Evolutionary conservation across 257 asterid species (phyloP).

Genomic region (Nicotiana noctiflora): DNA sequence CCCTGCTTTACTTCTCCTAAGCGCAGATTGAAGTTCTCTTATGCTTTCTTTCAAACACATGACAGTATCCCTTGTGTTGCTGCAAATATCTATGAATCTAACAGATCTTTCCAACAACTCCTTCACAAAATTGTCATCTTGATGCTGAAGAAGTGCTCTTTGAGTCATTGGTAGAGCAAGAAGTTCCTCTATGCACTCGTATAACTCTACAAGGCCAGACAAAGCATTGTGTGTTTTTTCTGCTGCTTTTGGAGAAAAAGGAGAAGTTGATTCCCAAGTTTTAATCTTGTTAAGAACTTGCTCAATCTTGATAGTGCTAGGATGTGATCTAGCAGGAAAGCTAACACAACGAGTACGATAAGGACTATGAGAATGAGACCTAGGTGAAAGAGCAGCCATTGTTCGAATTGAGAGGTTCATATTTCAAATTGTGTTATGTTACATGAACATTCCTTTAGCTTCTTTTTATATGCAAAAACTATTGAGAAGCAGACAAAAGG

Average conservation of each 20-base stretch:
- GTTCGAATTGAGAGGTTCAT: constrained; percentile 2
- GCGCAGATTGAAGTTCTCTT: constrained; percentile 24
- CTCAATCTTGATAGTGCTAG: constrained; percentile 26
- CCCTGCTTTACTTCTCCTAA: constrained; percentile 29
- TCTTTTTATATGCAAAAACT: constrained; percentile 2
- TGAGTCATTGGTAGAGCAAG: constrained; percentile 23
- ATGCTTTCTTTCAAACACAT: constrained; percentile 21
- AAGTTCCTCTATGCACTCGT: constrained; percentile 25
- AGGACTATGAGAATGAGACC: constrained; percentile 14
- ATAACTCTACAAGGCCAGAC: constrained; percentile 21
- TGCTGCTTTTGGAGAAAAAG: not conserved
- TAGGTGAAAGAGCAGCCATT: constrained; percentile 23
- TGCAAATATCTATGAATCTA: constrained; percentile 22
- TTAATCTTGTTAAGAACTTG: constrained; percentile 25
- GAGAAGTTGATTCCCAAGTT: constrained; percentile 12
- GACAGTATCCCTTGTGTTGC: constrained; percentile 24
- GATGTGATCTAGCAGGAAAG: constrained; percentile 33
- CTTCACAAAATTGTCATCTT: constrained; percentile 12
- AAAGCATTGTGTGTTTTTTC: constrained; percentile 17
- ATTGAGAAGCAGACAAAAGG: not conserved
- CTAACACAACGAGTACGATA: constrained; percentile 25
- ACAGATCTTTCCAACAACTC: constrained; percentile 28
- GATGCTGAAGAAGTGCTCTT: constrained; percentile 17
- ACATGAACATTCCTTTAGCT: not conserved
- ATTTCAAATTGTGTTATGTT: not conserved